Percentiles rank a stretch among this genome's conserved stretches.
Evolutionary conservation across 768 basidiomycete genomes (phyloP).

Genomic region (Pulveroboletus sp.): DNA sequence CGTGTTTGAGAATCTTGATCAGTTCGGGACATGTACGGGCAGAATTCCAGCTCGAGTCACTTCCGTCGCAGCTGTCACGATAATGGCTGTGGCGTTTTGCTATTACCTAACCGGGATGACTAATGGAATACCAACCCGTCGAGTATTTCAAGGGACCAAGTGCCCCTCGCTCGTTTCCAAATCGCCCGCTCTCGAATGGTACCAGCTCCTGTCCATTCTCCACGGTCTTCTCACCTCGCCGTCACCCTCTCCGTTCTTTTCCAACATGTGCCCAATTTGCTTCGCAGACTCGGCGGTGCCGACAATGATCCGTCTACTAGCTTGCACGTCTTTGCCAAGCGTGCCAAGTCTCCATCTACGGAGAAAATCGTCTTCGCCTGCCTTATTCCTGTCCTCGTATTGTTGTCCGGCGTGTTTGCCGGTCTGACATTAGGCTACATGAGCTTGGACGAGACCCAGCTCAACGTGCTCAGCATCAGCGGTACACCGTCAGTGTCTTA

Average conservation of each 20-base stretch:
- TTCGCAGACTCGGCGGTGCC: slow-evolving; percentile 23
- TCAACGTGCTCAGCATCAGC: slow-evolving; percentile 81
- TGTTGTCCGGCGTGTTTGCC: slow-evolving; percentile 85
- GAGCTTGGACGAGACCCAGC: slow-evolving; percentile 90
- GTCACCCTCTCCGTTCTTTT: slow-evolving; percentile 42
- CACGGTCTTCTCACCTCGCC: slow-evolving; percentile 43
- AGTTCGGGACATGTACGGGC: no score
- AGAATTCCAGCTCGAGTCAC: no score
- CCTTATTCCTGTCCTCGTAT: slow-evolving; percentile 82
- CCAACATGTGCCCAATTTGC: slow-evolving; percentile 43
- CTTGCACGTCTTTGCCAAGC: slow-evolving; percentile 30
- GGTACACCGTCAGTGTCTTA: slow-evolving; percentile 66
- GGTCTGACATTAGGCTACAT: slow-evolving; percentile 91
- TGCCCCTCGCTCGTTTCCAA: background rate
- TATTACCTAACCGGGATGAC: slow-evolving; percentile 1
- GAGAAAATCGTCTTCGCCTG: slow-evolving; percentile 41
- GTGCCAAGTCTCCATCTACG: slow-evolving; percentile 23
- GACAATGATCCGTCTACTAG: slow-evolving; percentile 9
- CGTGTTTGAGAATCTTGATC: no score
- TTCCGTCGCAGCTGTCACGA: background rate
- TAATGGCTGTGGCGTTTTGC: background rate
- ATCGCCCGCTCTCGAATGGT: slow-evolving; percentile 34
- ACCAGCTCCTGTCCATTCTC: slow-evolving; percentile 31
- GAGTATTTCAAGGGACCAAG: background rate
- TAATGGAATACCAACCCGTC: background rate